Conservation (phyloP, 257 asterid genomes). For the Salvia miltiorrhiza region DNA sequence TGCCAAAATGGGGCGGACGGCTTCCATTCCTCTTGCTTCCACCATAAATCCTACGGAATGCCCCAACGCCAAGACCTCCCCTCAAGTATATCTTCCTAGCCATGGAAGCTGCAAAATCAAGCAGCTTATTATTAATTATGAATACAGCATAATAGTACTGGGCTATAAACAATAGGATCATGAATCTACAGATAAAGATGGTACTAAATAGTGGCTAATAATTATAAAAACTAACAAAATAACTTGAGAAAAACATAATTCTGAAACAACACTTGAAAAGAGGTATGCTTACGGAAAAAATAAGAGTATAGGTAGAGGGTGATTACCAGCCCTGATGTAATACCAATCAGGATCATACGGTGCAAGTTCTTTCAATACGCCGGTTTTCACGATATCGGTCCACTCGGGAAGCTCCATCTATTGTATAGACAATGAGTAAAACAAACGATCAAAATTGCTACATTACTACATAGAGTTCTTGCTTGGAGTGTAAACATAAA, state of each 20-base stretch:
- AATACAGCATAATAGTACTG: background rate
- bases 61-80: slow-evolving; percentile 93
- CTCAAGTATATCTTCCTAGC: slow-evolving; percentile 88
- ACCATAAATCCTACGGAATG: slow-evolving; percentile 82
- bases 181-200: too few species aligned
- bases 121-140: background rate
- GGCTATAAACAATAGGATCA: too few species aligned
- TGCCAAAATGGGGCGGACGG: slow-evolving; percentile 84
- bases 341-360: slow-evolving; percentile 98
- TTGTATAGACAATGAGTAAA: background rate
- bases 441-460: background rate
- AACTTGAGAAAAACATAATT: too few species aligned
- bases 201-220: too few species aligned
- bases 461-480: too few species aligned
- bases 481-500: too few species aligned
- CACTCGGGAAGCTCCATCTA: slow-evolving; percentile 94
- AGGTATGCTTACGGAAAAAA: background rate
- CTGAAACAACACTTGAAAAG: too few species aligned
- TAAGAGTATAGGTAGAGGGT: too few species aligned
- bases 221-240: too few species aligned
- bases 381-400: slow-evolving; percentile 94
- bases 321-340: slow-evolving; percentile 84
- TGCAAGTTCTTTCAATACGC: slow-evolving; percentile 80
- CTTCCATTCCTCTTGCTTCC: slow-evolving; percentile 98
- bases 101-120: slow-evolving; percentile 65